These are phyloP conservation scores for Colletotrichum shisoi DNA, from an alignment of 2,329 filamentous ascomycete genomes.

Conservation along the genomic window DNA sequence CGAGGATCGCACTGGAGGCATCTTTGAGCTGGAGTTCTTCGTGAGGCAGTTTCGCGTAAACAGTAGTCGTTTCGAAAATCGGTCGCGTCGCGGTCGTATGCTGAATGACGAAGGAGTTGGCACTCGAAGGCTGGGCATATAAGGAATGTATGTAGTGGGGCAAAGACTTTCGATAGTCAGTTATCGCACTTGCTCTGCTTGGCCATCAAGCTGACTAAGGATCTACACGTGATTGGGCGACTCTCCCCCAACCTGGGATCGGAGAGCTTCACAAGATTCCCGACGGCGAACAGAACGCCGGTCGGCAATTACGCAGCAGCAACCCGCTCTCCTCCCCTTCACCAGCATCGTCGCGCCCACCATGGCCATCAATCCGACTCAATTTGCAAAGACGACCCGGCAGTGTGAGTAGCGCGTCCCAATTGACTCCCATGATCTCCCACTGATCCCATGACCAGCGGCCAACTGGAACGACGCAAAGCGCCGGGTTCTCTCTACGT, in stretches of 20 bases:
- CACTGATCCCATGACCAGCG: constrained; percentile 65
- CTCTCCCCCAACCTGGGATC: constrained; percentile 25
- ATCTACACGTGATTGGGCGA: constrained; percentile 36
- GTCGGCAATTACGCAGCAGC: constrained; percentile 43
- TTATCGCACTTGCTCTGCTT: constrained; percentile 4
- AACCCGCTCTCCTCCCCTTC: constrained; percentile 41
- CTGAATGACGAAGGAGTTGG: constrained; percentile 16
- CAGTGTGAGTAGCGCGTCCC: constrained; percentile 67
- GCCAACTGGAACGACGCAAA: constrained; percentile 89
- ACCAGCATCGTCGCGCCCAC: constrained; percentile 55
- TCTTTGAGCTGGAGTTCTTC: constrained; percentile 47
- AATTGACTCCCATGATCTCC: constrained; percentile 15
- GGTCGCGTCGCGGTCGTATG: constrained; percentile 9
- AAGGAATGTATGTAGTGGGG: constrained; percentile 17
- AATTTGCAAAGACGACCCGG: constrained; percentile 82
- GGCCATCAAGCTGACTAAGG: constrained; percentile 31
- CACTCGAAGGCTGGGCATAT: neutral
- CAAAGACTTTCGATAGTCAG: constrained; percentile 16
- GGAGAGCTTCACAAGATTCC: constrained; percentile 36
- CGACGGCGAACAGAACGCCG: constrained; percentile 19
- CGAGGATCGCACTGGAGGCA: constrained; percentile 79
- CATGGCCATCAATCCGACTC: constrained; percentile 92
- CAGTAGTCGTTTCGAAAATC: neutral
- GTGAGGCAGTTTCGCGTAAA: neutral
- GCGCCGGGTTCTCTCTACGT: constrained; percentile 83